A percentile compares a stretch with the other conserved stretches of the same genome.
phyloP scores from a whole-genome alignment of 1,284 basidiomycete species.

The Puccinia triticina region DNA sequence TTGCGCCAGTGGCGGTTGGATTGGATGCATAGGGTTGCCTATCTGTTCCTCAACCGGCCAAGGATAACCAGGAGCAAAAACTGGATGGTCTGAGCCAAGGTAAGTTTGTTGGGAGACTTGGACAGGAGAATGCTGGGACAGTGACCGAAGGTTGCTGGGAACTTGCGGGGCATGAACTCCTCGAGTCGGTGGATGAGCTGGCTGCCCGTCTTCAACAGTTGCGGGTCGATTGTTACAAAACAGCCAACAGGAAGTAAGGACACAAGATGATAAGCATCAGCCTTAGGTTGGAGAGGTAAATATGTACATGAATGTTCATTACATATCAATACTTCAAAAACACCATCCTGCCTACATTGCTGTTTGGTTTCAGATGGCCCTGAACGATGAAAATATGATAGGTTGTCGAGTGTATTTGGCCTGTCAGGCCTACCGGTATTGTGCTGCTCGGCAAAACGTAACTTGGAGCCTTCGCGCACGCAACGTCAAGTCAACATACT shows the following conservation, averaged over 20 bases:
- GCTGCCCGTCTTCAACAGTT: background rate
- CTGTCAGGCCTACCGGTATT: background rate
- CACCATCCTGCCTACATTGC: constrained; percentile 9
- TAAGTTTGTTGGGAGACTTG: background rate
- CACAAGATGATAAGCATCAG: constrained; percentile 8
- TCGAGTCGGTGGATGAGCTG: background rate
- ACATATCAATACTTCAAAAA: background rate
- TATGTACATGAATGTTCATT: background rate
- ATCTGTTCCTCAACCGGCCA: constrained; percentile 18
- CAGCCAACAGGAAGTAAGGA: background rate
- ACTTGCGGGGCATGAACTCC: constrained; percentile 7
- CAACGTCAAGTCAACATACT: background rate
- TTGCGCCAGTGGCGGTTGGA: constrained; percentile 14
- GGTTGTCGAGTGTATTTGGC: constrained; percentile 1
- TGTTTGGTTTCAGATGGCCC: constrained; percentile 24
- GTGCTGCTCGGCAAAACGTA: constrained; percentile 8
- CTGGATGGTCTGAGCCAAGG: constrained; percentile 10
- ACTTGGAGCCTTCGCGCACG: background rate
- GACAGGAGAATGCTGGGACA: background rate
- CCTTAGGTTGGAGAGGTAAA: background rate
- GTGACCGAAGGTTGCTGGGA: background rate
- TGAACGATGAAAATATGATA: background rate
- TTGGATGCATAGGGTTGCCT: background rate
- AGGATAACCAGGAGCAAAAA: constrained; percentile 15
- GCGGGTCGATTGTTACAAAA: constrained; percentile 10